A percentile compares a stretch with the other conserved stretches of the same genome.
Evolutionary conservation across 2,329 filamentous ascomycete species (phyloP).

Genomic region (Clonostachys rhizophaga): DNA sequence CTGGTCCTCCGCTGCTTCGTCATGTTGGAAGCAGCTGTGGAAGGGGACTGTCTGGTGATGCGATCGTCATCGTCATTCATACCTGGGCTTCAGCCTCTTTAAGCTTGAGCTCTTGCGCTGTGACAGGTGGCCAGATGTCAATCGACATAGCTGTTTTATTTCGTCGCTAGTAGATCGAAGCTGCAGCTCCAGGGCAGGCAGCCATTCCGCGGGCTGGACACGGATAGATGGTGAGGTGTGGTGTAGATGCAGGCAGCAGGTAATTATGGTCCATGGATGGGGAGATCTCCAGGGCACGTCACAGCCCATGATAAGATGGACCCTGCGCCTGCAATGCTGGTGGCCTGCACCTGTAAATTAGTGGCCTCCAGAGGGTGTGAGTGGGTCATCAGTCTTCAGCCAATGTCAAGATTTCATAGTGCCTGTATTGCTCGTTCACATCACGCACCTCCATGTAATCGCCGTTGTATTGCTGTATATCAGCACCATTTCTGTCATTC

Average conservation of each 20-base stretch:
- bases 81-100: constrained; percentile 47
- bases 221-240: too few relatives aligned
- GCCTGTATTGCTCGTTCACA: too few relatives aligned
- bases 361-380: neutral
- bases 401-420: neutral
- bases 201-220: constrained; percentile 1
- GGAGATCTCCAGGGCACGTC: too few relatives aligned
- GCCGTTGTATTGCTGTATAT: too few relatives aligned
- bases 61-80: constrained; percentile 18
- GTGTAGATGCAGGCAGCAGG: too few relatives aligned
- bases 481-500: too few relatives aligned
- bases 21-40: neutral
- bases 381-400: neutral
- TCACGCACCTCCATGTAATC: too few relatives aligned
- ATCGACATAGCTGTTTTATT: constrained; percentile 42
- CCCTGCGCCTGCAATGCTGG: too few relatives aligned
- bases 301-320: too few relatives aligned
- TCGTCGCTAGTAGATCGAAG: neutral
- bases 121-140: constrained; percentile 52
- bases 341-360: too few relatives aligned
- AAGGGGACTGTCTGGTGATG: neutral
- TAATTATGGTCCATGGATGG: too few relatives aligned
- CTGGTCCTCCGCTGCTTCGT: neutral
- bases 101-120: constrained; percentile 42
- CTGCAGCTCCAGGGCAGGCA: constrained; percentile 1